phyloP scores from a whole-genome alignment of 495 filamentous ascomycete genomes.

The Daldinia bambusicola region DNA sequence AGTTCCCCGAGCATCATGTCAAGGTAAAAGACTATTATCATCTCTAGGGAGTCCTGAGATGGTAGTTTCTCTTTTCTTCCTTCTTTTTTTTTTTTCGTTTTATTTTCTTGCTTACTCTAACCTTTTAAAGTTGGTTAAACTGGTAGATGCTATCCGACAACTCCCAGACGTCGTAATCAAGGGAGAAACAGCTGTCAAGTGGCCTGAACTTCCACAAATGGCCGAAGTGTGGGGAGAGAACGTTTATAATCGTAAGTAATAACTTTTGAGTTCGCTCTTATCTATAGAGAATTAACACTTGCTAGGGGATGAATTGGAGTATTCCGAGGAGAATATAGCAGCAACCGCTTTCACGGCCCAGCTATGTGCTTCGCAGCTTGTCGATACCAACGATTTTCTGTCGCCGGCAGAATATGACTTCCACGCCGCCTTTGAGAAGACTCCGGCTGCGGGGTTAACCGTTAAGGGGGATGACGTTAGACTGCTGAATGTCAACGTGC shows the following conservation, averaged over 20 bases:
- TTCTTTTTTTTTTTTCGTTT: not conserved
- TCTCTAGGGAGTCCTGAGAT: not conserved
- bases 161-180: slow-evolving; percentile 20
- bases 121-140: slow-evolving; percentile 19
- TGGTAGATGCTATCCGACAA: slow-evolving; percentile 25
- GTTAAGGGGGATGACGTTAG: slow-evolving; percentile 15
- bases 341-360: slow-evolving; percentile 34
- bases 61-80: not conserved
- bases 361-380: slow-evolving; percentile 23
- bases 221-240: slow-evolving; percentile 26
- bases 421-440: slow-evolving; percentile 37
- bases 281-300: slow-evolving; percentile 3
- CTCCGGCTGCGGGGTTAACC: not conserved
- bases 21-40: slow-evolving; percentile 11
- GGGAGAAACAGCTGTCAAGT: slow-evolving; percentile 29
- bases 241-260: slow-evolving; percentile 34
- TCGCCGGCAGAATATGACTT: slow-evolving; percentile 28
- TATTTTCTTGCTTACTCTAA: slow-evolving; percentile 12
- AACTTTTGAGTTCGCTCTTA: too few species aligned
- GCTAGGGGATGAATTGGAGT: slow-evolving; percentile 1
- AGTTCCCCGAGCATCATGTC: slow-evolving; percentile 24
- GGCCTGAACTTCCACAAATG: slow-evolving; percentile 21
- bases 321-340: slow-evolving; percentile 24
- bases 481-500: slow-evolving; percentile 16
- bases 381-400: slow-evolving; percentile 20